Conservation (phyloP, 176 grass and related monocot species). For the Zea luxurians region DNA sequence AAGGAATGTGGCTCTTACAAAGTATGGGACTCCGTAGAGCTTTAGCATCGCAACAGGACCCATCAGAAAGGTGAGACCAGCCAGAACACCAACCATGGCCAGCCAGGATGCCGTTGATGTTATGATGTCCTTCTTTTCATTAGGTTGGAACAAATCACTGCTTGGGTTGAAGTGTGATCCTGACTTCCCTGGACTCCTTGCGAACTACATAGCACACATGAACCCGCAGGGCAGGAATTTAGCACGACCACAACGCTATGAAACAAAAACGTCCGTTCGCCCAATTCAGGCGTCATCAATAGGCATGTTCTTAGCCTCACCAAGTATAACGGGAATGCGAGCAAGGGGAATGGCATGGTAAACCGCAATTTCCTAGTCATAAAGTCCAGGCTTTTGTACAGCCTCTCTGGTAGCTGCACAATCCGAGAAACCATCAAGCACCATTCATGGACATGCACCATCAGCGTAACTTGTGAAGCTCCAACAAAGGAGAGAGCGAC, state of each 20-base stretch:
- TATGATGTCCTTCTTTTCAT: slow-evolving; percentile 83
- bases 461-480: slow-evolving; percentile 19
- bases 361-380: slow-evolving; percentile 63
- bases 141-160: slow-evolving; percentile 75
- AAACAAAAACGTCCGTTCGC: not conserved
- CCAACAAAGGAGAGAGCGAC: not conserved
- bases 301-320: slow-evolving; percentile 41
- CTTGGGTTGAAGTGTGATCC: slow-evolving; percentile 84
- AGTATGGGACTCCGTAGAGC: slow-evolving; percentile 76
- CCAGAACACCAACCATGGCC: slow-evolving; percentile 63
- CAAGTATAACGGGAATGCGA: slow-evolving; percentile 91
- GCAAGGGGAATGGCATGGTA: slow-evolving; percentile 83
- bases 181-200: slow-evolving; percentile 73
- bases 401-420: slow-evolving; percentile 72
- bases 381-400: slow-evolving; percentile 70
- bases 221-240: slow-evolving; percentile 21
- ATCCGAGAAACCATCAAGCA: not conserved
- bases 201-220: slow-evolving; percentile 48
- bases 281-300: not conserved
- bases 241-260: not conserved
- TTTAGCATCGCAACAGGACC: slow-evolving; percentile 78
- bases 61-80: slow-evolving; percentile 70
- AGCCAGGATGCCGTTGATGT: slow-evolving; percentile 76
- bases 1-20: slow-evolving; percentile 44
- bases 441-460: not conserved